Base-by-base conservation (phyloP, 805 yeast genomes). In the Nakazawaea pomicola region DNA sequence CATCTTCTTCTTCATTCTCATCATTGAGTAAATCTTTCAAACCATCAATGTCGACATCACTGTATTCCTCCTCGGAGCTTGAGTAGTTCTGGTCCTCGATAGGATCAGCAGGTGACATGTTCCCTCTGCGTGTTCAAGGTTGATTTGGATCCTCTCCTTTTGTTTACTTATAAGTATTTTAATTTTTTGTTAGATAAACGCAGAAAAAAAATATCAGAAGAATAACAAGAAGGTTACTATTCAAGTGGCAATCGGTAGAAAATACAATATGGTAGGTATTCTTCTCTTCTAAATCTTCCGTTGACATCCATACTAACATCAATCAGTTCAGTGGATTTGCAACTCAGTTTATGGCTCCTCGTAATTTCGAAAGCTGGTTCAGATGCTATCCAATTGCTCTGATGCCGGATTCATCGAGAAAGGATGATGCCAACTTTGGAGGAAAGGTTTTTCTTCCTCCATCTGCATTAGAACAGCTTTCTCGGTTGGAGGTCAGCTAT, bases 371-470 rank as follows among this genome's bases (percentile, higher is more conserved):
- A 52, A 96, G 89, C 48, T 85, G 75, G 60, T 93, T 87, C 67
- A 74, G 99, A 54, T 83, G 96, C 56, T 93, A 89, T 58, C 97
- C 99, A 2, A 76, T 91, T 24, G 71, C 83, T 1, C 85, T 85
- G 88, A 85, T 91, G 95, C 82, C 89, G 11, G 95, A 81, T 57
- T 52, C 72, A 51, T 70, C 71, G 46, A 62, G 89, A 47, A 75
- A 83, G 59, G 86, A 82, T 44, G 86, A 76, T 46, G 82, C 95
- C 38, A 89, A 93, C 55, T 91, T 64, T 62, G 98, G 99, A 10
- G 99, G 99, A 48, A 93, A 93, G 66, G 88, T 93, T 41, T 89
- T 91, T 48, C 61, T 93, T 37, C 99, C 99, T 4, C 93, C 95
- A 17, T 85, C 95, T 29, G 93, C 98, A 0, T 72, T 93, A 48